These are phyloP conservation scores for Beauveria sp. DNA, from an alignment of 2,329 filamentous ascomycete species.

Conservation along the genomic window DNA sequence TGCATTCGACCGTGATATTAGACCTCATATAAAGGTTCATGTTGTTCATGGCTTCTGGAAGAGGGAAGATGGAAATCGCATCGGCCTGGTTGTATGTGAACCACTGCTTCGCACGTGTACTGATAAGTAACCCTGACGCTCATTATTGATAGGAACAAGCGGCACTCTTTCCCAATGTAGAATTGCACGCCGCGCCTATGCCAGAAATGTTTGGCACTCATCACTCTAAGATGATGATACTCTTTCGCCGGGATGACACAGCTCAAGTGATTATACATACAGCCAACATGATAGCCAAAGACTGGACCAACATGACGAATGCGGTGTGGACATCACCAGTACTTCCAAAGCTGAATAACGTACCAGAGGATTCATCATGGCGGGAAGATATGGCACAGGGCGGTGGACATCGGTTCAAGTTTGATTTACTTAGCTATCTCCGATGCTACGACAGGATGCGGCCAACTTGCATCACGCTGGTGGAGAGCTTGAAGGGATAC, in stretches of 20 bases:
- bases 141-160: conserved; percentile 46
- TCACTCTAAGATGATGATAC: conserved; percentile 79
- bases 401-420: conserved; percentile 64
- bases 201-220: conserved; percentile 82
- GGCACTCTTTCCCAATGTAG: conserved; percentile 55
- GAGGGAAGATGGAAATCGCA: conserved; percentile 52
- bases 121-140: neutral
- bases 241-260: conserved; percentile 67
- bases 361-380: conserved; percentile 10
- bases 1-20: conserved; percentile 45
- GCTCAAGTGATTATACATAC: conserved; percentile 81
- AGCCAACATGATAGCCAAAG: conserved; percentile 80
- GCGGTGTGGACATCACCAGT: conserved; percentile 71
- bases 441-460: conserved; percentile 56
- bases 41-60: conserved; percentile 60
- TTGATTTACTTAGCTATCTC: conserved; percentile 67
- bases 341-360: conserved; percentile 42
- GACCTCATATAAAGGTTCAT: conserved; percentile 42
- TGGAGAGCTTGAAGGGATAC: conserved; percentile 48
- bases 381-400: conserved; percentile 33
- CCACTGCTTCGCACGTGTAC: neutral
- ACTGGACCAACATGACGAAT: conserved; percentile 86
- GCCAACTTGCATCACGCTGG: conserved; percentile 45
- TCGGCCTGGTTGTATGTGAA: conserved; percentile 44
- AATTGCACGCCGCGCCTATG: conserved; percentile 67